Percentiles rank a stretch among this genome's conserved stretches.
These are phyloP conservation scores for Backusella westeae DNA, from an alignment of 192 early-diverging fungal genomes.

Conservation along the genomic window DNA sequence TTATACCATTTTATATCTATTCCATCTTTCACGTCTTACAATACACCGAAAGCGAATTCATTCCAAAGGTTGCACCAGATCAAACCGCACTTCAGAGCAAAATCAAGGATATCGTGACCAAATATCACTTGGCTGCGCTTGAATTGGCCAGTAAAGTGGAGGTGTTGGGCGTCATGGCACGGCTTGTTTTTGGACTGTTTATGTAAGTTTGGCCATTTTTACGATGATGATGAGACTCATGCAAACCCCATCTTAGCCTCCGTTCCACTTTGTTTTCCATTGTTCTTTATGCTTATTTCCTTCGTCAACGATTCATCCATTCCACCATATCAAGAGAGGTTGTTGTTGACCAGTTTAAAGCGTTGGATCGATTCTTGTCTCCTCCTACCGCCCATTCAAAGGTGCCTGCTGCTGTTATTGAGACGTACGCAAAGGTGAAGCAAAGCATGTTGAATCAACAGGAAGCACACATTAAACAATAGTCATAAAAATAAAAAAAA, in stretches of 20 bases:
- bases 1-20: conserved; percentile 26
- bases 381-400: conserved; percentile 26
- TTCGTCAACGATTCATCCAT: conserved; percentile 57
- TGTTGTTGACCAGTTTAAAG: background rate
- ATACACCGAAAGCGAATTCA: conserved; percentile 9
- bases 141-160: conserved; percentile 61
- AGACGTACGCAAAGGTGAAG: conserved; percentile 18
- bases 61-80: conserved; percentile 23
- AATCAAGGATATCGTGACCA: conserved; percentile 46
- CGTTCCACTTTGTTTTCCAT: conserved; percentile 27
- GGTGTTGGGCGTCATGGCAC: conserved; percentile 66
- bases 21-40: conserved; percentile 28
- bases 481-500: background rate
- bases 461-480: background rate
- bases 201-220: conserved; percentile 36
- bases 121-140: conserved; percentile 61
- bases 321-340: conserved; percentile 7
- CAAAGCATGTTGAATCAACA: background rate
- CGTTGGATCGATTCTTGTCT: conserved; percentile 16
- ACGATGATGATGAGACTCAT: background rate
- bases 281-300: conserved; percentile 65
- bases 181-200: conserved; percentile 50
- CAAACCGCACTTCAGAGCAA: conserved; percentile 38
- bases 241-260: conserved; percentile 17
- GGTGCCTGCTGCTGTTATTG: conserved; percentile 24